phyloP scores from a whole-genome alignment of 2,329 filamentous ascomycete genomes.

The Exophiala lecanii-corni region DNA sequence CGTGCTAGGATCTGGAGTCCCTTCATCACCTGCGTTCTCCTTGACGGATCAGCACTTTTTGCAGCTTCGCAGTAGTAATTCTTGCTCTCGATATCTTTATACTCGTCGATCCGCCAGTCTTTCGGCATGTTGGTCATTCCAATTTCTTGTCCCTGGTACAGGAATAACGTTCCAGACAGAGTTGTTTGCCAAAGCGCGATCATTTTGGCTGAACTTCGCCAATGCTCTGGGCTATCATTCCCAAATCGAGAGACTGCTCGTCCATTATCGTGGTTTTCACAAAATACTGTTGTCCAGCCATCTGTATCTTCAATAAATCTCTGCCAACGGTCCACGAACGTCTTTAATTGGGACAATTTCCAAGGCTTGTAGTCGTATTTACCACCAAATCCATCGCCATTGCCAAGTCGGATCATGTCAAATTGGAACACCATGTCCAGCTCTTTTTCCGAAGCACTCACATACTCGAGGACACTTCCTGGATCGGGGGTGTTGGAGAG shows the following conservation, averaged over 20 bases:
- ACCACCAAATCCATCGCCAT: conserved; percentile 1
- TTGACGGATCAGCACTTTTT: conserved; percentile 33
- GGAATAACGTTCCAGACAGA: conserved; percentile 50
- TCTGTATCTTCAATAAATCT: conserved; percentile 50
- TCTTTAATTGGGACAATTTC: conserved; percentile 49
- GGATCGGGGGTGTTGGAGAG: conserved; percentile 43
- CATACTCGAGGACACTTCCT: conserved; percentile 49
- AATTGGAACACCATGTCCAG: conserved; percentile 71
- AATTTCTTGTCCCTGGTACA: conserved; percentile 56
- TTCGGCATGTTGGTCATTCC: conserved; percentile 51
- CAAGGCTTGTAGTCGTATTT: conserved; percentile 31
- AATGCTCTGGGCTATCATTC: conserved; percentile 45
- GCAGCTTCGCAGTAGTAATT: conserved; percentile 38
- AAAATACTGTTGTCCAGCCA: conserved; percentile 61
- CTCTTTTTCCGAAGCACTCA: conserved; percentile 40
- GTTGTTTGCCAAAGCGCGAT: conserved; percentile 53
- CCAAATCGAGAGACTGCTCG: conserved; percentile 56
- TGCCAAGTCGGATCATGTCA: conserved; percentile 42
- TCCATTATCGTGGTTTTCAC: conserved; percentile 63
- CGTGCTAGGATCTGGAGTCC: conserved; percentile 54
- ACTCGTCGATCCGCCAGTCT: conserved; percentile 41
- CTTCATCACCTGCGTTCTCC: conserved; percentile 37
- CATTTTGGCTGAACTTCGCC: conserved; percentile 53
- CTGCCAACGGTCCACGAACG: conserved; percentile 54
- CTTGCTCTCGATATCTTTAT: conserved; percentile 26